Base-by-base conservation (phyloP, 495 filamentous ascomycete species). In the Parathielavia hyrcaniae region DNA sequence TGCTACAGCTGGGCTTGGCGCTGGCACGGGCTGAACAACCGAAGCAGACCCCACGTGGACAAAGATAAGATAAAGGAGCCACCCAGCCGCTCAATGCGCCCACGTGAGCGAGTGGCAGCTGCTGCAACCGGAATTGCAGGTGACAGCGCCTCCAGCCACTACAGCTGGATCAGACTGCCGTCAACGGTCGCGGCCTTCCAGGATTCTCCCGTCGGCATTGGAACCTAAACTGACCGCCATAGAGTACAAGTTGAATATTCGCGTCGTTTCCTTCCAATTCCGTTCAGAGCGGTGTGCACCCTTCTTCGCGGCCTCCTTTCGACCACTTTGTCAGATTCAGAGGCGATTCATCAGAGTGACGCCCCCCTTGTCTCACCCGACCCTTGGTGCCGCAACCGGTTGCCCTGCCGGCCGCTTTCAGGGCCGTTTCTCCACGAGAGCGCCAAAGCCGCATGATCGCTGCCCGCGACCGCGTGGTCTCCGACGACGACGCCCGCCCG, bases 281-380 rank as follows among this genome's bases (percentile, higher is more conserved):
- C 35, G 43, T 49, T 48, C 44, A 8, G n/a, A 50, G 30, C n/a
- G n/a, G n/a, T n/a, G n/a, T 50, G 40, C 59, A 51, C 38, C 48
- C 44, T 35, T 23, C 49, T 54, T 40, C 19, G 60, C 45, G 48
- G 30, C 55, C 54, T 46, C 8, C 32, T 32, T 61, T 54, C 50
- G 49, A 57, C 47, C 54, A 34, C 34, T 51, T n/a, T 36, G 36
- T 44, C 17, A 30, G 26, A 6, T 30, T 30, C 6, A 46, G 49
- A n/a, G 17, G 23, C 59, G 38, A 52, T 41, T 32, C 23, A 44
- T 32, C 23, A 50, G 13, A 22, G 32, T 36, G 48, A 34, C 34
- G 53, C 52, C 39, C 46, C 49, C 39, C 23, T 32, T 53, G 54
- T 61, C 54, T 61, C 59, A 61, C 47, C n/a, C n/a, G n/a, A n/a